These are phyloP conservation scores for Ceratocystis huliohia DNA, from an alignment of 2,329 filamentous ascomycete genomes.

Conservation along the genomic window DNA sequence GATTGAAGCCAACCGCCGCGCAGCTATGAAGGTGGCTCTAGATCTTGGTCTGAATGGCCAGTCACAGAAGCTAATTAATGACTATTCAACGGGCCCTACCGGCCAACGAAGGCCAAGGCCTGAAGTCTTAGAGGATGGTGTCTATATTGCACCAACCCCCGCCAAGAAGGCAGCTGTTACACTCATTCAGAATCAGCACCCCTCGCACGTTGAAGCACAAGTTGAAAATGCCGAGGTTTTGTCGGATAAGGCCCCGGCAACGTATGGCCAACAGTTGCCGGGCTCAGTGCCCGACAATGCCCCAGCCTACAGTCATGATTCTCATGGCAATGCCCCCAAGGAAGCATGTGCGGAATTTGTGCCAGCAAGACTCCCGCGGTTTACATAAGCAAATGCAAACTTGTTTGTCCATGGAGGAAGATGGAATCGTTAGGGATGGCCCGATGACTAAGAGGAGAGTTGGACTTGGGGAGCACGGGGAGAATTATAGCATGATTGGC, in stretches of 20 bases:
- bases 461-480: neutral
- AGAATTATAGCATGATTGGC: slow-evolving; percentile 1
- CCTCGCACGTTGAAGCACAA: slow-evolving; percentile 5
- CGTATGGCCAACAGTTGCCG: neutral
- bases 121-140: slow-evolving; percentile 29
- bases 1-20: slow-evolving; percentile 40
- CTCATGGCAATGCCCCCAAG: slow-evolving; percentile 6
- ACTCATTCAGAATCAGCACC: neutral
- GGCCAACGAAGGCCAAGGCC: slow-evolving; percentile 24
- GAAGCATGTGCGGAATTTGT: slow-evolving; percentile 33
- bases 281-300: slow-evolving; percentile 4
- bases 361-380: slow-evolving; percentile 46
- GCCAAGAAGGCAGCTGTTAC: slow-evolving; percentile 12
- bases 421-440: neutral
- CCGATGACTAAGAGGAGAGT: neutral
- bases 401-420: neutral
- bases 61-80: neutral
- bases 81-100: neutral
- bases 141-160: slow-evolving; percentile 11
- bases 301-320: slow-evolving; percentile 2
- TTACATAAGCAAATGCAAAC: slow-evolving; percentile 30
- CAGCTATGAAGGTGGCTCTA: slow-evolving; percentile 39
- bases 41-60: slow-evolving; percentile 34
- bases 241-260: slow-evolving; percentile 12
- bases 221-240: slow-evolving; percentile 6